Conservation (phyloP, 2,329 filamentous ascomycete genomes). For the Penicillium sp. region DNA sequence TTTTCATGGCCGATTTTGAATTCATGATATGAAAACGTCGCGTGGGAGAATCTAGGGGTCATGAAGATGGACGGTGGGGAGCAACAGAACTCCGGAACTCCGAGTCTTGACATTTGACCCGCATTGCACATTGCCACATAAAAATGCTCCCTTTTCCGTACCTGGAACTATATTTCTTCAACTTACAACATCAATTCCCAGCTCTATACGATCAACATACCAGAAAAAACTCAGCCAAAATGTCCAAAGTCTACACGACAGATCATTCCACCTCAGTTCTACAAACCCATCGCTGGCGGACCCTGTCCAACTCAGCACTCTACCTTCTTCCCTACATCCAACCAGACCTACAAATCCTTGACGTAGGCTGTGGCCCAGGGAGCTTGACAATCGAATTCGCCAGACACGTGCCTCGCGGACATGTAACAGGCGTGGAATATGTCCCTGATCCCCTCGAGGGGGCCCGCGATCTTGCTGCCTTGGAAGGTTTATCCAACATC, state of each 20-base stretch:
- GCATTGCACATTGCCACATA: too few relatives aligned
- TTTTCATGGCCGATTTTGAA: too few relatives aligned
- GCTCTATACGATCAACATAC: too few relatives aligned
- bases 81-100: too few relatives aligned
- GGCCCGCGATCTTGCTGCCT: conserved; percentile 36
- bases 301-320: conserved; percentile 42
- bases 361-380: conserved; percentile 52
- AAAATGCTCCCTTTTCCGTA: too few relatives aligned
- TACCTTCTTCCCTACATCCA: conserved; percentile 46
- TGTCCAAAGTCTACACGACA: conserved; percentile 40
- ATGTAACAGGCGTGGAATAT: conserved; percentile 44
- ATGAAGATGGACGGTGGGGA: too few relatives aligned
- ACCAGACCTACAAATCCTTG: conserved; percentile 45
- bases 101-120: too few relatives aligned
- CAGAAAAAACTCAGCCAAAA: too few relatives aligned
- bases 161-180: too few relatives aligned
- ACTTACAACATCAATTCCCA: too few relatives aligned
- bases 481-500: conserved; percentile 37
- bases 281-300: conserved; percentile 41
- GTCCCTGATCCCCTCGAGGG: conserved; percentile 34
- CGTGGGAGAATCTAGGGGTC: too few relatives aligned
- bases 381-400: conserved; percentile 49
- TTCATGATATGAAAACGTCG: too few relatives aligned
- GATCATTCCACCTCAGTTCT: conserved; percentile 45
- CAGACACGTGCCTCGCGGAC: conserved; percentile 39